These are phyloP conservation scores for Neodidymelliopsis sp. DNA, from an alignment of 2,329 filamentous ascomycete species.

Conservation along the genomic window DNA sequence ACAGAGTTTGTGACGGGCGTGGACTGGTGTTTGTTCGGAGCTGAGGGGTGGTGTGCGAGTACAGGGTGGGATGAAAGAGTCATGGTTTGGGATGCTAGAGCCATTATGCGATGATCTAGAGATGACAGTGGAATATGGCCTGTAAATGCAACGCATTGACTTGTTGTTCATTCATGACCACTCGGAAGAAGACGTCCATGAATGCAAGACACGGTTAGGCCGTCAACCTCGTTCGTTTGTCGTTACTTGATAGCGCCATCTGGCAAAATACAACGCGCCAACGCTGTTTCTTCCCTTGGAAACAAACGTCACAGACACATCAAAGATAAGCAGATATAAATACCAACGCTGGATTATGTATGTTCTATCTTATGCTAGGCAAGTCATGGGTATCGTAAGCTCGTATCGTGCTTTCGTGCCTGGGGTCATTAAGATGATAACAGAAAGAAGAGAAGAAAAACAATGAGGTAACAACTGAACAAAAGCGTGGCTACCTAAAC, in stretches of 20 bases:
- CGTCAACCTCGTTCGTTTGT: neutral
- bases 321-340: too few relatives aligned
- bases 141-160: too few relatives aligned
- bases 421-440: slow-evolving; percentile 1
- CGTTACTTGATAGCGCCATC: neutral
- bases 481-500: slow-evolving; percentile 30
- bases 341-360: slow-evolving; percentile 6
- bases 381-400: slow-evolving; percentile 17
- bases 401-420: slow-evolving; percentile 1
- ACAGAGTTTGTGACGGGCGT: slow-evolving; percentile 97
- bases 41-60: slow-evolving; percentile 93
- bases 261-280: neutral
- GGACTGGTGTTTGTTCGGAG: slow-evolving; percentile 97
- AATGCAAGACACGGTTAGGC: neutral
- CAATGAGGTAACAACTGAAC: neutral
- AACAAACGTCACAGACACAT: too few relatives aligned
- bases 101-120: slow-evolving; percentile 61
- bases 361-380: slow-evolving; percentile 8
- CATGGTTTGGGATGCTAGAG: slow-evolving; percentile 87
- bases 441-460: neutral
- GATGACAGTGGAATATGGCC: too few relatives aligned
- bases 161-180: too few relatives aligned
- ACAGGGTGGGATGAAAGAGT: slow-evolving; percentile 94
- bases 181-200: too few relatives aligned
- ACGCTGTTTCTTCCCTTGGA: too few relatives aligned